Base-by-base conservation (phyloP, 1,139 yeast species). In the Pichia sp. region DNA sequence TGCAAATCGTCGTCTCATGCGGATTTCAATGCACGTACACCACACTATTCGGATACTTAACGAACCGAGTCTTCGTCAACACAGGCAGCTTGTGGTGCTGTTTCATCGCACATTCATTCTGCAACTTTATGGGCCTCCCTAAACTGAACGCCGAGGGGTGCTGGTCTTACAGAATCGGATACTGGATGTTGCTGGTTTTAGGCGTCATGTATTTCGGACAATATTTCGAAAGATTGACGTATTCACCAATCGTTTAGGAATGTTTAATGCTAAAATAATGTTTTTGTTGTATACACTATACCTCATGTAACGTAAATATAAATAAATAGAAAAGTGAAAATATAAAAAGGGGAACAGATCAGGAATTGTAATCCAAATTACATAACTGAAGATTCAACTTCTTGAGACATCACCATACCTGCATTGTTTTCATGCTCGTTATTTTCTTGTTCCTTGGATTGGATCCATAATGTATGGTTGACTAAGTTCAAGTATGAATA, bases 401-500 rank as follows among this genome's bases (percentile, higher is more conserved):
- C 34, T 6, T 32, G 18, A 5, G 34, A 32, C 3, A 11, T 12
- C 31, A 32, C 7, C 18, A 32, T n/a, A 17, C 34, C 18, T 5
- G 31, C 11, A 8, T 28, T 28, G 5, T 28, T 18, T 20, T 20
- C 30, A 32, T 28, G 27, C 11, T 14, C 46, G 19, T 37, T 43
- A 22, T 46, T 47, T 21, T 58, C 60, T 34, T 58, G 60, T 44
- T 57, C 58, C 36, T 60, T 62, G 36, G 82, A 89, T 58, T 85
- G 91, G 54, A 85, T 67, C 65, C 84, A 88, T 56, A 85, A 71
- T 8, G 93, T 84, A 59, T 91, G 97, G 66, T 93, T 95, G 49
- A 93, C 96, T 66, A 93, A 73, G 62, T 93, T 93, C 72, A 93
- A 76, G 67, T 93, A 93, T 0, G 98, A 94, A 65, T 93, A 93